Evolutionary conservation across 805 yeast species (phyloP), one percentile per base, ranked within the genome.

Genomic region (Candida sakaeoensis): DNA sequence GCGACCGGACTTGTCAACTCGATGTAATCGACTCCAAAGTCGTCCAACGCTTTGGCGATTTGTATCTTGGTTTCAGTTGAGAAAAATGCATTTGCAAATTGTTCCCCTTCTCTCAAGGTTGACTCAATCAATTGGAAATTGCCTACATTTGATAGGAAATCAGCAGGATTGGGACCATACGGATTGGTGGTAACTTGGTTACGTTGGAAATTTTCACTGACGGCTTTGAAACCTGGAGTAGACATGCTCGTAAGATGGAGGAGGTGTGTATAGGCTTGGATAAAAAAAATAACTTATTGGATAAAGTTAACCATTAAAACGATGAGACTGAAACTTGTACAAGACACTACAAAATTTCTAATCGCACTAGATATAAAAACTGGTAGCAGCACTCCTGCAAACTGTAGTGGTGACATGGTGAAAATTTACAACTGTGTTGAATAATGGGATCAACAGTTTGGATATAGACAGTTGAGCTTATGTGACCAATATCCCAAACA

Each of bases 1-100:
- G 99, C 98, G 45, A 95, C 97, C 9, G 99, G 99, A 4, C 97
- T 89, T 13, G 99, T 91, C 61, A 91, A 75, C 70, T 91, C 99
- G 50, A 91, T 93, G 72, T 93, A 91, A 69, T 91, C 99, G 36
- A 90, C 99, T 53, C 99, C 99, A 58, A 91, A 91, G 56, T 90
- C 97, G 65, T 91, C 97, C 44, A 91, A 72, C 4, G 98, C 98
- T 72, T 81, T 89, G 55, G 99, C 99, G 49, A 91, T 91, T 68
- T 90, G 95, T 51, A 91, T 88, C 72, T 91, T 91, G 74, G 86
- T 91, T 61, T 87, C 98, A 14, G 96, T 86, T 53, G 80, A 71
- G 73, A 91, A 91, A 67, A 91, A 93, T 3, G 99, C 95, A 59
- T 91, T 91, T 57, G 98, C 97, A 60, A 91, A 91, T 68, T 91